Conservation (phyloP, 164 flowering plant genomes). For the Chimonanthus salicifolius region DNA sequence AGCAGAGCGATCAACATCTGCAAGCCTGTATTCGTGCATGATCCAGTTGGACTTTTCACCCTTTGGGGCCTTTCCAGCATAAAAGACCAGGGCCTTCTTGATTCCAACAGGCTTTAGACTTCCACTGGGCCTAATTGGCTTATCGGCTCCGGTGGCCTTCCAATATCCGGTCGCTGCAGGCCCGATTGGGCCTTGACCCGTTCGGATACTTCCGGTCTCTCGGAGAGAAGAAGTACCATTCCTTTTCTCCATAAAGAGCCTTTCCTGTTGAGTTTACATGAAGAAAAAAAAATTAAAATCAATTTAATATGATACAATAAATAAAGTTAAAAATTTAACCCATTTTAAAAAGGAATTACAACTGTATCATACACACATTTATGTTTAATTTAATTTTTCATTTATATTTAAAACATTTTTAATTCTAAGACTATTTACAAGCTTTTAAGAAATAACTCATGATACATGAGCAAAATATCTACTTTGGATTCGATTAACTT, state of each 20-base stretch:
- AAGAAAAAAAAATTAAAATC: too few species aligned
- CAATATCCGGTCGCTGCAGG: constrained; percentile 23
- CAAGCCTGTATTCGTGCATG: constrained; percentile 22
- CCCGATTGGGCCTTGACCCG: constrained; percentile 23
- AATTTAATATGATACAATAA: too few species aligned
- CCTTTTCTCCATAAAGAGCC: constrained; percentile 19
- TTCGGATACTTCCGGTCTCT: constrained; percentile 22
- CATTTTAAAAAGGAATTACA: too few species aligned
- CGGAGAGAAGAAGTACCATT: constrained; percentile 21
- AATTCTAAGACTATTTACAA: too few species aligned
- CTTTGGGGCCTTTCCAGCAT: constrained; percentile 19
- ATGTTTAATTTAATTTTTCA: too few species aligned
- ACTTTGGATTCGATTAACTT: too few species aligned
- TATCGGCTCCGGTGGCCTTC: constrained; percentile 29
- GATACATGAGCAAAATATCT: too few species aligned
- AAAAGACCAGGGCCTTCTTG: constrained; percentile 24
- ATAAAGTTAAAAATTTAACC: too few species aligned
- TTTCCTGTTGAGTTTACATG: constrained; percentile 2
- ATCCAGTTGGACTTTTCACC: constrained; percentile 20
- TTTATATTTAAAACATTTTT: not conserved
- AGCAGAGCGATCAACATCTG: constrained; percentile 15
- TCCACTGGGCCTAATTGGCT: constrained; percentile 10
- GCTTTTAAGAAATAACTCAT: too few species aligned
- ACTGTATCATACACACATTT: too few species aligned
- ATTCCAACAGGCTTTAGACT: constrained; percentile 13